Evolutionary conservation across 129 eudicot genomes (phyloP).

Genomic region (Erigeron canadensis): DNA sequence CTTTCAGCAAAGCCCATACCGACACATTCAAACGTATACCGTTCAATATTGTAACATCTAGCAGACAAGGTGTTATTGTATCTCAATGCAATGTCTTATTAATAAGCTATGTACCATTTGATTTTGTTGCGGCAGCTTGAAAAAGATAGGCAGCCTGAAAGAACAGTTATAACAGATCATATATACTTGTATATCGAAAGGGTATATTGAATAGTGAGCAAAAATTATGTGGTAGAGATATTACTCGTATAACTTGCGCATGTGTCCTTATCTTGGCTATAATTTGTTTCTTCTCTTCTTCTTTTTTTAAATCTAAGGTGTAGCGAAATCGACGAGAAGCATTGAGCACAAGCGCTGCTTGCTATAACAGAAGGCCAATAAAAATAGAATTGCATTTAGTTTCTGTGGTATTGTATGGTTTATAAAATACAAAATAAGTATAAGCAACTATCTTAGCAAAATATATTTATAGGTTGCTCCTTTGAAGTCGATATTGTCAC

Average conservation of each 20-base stretch:
- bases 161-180: slow-evolving; percentile 24
- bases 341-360: slow-evolving; percentile 96
- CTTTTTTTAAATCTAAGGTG: slow-evolving; percentile 91
- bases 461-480: slow-evolving; percentile 4
- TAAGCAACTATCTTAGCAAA: slow-evolving; percentile 4
- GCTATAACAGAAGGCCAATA: slow-evolving; percentile 38
- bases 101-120: slow-evolving; percentile 43
- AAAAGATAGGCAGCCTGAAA: slow-evolving; percentile 85
- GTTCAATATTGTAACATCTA: background rate
- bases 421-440: slow-evolving; percentile 12
- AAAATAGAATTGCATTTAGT: slow-evolving; percentile 1
- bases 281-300: slow-evolving; percentile 82
- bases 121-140: slow-evolving; percentile 58
- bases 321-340: slow-evolving; percentile 96
- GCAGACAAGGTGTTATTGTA: too few species aligned
- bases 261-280: slow-evolving; percentile 83
- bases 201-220: slow-evolving; percentile 1
- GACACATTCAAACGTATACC: background rate
- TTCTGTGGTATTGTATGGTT: background rate
- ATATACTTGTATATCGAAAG: slow-evolving; percentile 10
- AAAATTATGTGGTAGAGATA: background rate
- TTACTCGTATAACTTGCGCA: slow-evolving; percentile 90
- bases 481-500: slow-evolving; percentile 13
- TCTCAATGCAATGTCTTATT: slow-evolving; percentile 7
- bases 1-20: too few species aligned